These are phyloP conservation scores for Ophiobolus disseminans DNA, from an alignment of 2,329 filamentous ascomycete genomes.

Conservation along the genomic window DNA sequence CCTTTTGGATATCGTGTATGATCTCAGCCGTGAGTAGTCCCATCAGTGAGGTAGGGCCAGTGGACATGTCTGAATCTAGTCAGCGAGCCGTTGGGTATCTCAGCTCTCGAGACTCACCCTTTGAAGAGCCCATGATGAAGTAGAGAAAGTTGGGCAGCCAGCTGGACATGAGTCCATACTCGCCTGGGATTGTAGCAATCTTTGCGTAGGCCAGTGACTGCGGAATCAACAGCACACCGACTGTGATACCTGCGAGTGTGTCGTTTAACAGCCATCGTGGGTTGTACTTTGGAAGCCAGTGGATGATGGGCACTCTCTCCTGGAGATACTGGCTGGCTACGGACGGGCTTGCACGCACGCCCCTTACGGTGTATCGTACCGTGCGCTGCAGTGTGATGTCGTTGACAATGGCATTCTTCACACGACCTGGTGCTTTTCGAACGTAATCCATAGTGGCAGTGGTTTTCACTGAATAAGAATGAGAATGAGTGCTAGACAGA, in stretches of 20 bases:
- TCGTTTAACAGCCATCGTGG: conserved; percentile 68
- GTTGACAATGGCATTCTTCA: conserved; percentile 26
- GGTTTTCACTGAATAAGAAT: conserved; percentile 1
- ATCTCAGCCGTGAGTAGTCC: conserved; percentile 69
- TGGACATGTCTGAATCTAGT: conserved; percentile 64
- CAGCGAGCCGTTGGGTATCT: conserved; percentile 42
- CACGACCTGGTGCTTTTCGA: conserved; percentile 18
- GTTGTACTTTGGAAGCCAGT: conserved; percentile 69
- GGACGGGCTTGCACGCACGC: conserved; percentile 56
- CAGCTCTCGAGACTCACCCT: conserved; percentile 22
- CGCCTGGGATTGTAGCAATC: conserved; percentile 84
- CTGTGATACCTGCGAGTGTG: conserved; percentile 69
- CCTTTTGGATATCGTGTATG: conserved; percentile 59
- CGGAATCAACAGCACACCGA: conserved; percentile 82
- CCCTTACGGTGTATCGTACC: conserved; percentile 40
- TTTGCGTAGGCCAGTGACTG: conserved; percentile 97
- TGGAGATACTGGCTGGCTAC: conserved; percentile 63
- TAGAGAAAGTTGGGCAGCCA: conserved; percentile 96
- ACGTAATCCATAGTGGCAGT: conserved; percentile 31
- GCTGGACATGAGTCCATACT: conserved; percentile 87
- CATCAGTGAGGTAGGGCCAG: conserved; percentile 69
- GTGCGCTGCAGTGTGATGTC: conserved; percentile 40
- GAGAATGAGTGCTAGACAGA: conserved; percentile 1
- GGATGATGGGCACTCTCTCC: conserved; percentile 67
- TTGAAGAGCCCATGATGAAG: conserved; percentile 86